Percentiles rank a stretch among this genome's conserved stretches.
Evolutionary conservation across 2,329 filamentous ascomycete genomes (phyloP).

Genomic region (Alternaria arborescens): DNA sequence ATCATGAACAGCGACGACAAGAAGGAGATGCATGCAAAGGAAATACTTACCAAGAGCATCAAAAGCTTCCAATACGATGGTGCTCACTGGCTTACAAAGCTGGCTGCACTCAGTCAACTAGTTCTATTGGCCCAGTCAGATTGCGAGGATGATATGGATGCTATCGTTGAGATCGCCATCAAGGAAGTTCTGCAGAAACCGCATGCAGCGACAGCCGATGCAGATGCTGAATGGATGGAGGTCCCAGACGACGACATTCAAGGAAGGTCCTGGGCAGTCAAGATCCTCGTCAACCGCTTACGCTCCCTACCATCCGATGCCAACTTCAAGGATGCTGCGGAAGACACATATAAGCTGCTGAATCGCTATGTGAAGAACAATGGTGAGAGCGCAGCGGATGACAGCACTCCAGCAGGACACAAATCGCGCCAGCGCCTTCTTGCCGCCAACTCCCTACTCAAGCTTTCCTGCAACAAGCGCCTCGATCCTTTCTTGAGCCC

Average conservation of each 20-base stretch:
- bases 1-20: conserved; percentile 79
- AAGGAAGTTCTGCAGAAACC: conserved; percentile 77
- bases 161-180: conserved; percentile 80
- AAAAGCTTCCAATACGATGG: conserved; percentile 77
- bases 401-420: conserved; percentile 78
- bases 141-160: conserved; percentile 73
- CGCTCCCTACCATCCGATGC: conserved; percentile 64
- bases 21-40: conserved; percentile 85
- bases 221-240: conserved; percentile 61
- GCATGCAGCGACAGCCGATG: conserved; percentile 63
- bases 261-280: conserved; percentile 84
- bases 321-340: conserved; percentile 61
- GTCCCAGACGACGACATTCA: conserved; percentile 80
- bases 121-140: conserved; percentile 78
- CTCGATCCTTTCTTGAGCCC: conserved; percentile 80
- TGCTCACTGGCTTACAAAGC: conserved; percentile 76
- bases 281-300: conserved; percentile 85
- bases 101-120: conserved; percentile 76
- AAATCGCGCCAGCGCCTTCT: conserved; percentile 81
- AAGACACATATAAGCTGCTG: conserved; percentile 79
- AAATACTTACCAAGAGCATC: conserved; percentile 78
- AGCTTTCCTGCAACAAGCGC: conserved; percentile 78
- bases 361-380: conserved; percentile 77
- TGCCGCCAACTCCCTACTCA: conserved; percentile 80
- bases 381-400: conserved; percentile 79